Percentiles rank a stretch among this genome's conserved stretches.
phyloP scores from a whole-genome alignment of 768 basidiomycete genomes.

The Russula sp. region DNA sequence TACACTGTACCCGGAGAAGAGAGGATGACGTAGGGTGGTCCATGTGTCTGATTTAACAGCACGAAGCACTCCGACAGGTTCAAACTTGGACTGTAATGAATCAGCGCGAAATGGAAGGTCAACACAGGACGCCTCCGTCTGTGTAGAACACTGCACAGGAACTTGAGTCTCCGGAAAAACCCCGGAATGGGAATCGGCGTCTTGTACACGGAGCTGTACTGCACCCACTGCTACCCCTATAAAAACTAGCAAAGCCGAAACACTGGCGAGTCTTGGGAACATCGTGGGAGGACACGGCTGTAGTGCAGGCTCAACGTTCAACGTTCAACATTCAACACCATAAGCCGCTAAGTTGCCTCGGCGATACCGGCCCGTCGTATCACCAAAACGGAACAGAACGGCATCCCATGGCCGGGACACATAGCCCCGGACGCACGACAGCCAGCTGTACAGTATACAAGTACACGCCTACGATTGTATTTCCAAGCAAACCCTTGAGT shows the following conservation, averaged over 20 bases:
- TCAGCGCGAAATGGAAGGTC: neutral
- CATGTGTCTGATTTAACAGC: conserved; percentile 29
- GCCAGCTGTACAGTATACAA: no score
- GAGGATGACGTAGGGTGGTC: conserved; percentile 36
- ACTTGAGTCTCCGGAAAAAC: neutral
- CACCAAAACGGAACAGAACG: no score
- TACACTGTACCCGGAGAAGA: conserved; percentile 38
- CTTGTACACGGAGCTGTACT: neutral
- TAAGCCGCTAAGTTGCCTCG: no score
- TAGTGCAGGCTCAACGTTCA: no score
- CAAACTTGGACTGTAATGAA: neutral
- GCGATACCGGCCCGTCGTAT: no score
- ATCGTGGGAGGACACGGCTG: no score
- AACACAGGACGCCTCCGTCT: neutral
- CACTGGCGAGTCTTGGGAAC: neutral
- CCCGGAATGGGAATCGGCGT: neutral
- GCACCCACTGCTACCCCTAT: neutral
- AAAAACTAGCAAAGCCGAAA: neutral
- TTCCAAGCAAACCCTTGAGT: no score
- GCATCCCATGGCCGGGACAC: no score
- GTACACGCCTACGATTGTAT: no score
- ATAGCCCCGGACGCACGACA: no score
- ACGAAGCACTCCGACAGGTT: conserved; percentile 8
- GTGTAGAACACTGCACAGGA: neutral
- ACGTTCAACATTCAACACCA: no score